Evolutionary conservation across 257 asterid species (phyloP).

Genomic region (Penstemon newberryi): DNA sequence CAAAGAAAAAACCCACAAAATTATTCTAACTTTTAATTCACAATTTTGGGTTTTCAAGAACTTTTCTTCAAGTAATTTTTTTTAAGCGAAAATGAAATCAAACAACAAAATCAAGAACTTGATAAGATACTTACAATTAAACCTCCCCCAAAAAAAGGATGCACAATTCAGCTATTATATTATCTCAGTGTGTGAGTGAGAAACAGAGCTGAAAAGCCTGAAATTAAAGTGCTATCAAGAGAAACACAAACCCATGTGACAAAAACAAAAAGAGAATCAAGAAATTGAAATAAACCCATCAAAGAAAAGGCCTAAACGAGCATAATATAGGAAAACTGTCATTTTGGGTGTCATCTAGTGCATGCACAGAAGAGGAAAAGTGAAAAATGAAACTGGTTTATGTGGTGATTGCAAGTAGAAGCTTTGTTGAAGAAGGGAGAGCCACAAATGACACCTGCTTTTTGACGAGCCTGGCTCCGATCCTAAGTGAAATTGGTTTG

Average conservation of each 20-base stretch:
- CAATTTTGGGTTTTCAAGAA: too few species aligned
- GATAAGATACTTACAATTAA: background rate
- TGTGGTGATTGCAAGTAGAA: slow-evolving; percentile 27
- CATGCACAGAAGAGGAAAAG: slow-evolving; percentile 10
- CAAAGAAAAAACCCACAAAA: too few species aligned
- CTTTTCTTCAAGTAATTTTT: too few species aligned
- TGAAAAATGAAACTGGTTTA: background rate
- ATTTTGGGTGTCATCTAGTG: slow-evolving; percentile 10
- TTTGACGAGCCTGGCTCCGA: slow-evolving; percentile 11
- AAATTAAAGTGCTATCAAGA: background rate
- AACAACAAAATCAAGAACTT: slow-evolving; percentile 6
- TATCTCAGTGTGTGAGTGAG: too few species aligned
- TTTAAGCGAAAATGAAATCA: background rate
- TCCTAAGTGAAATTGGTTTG: slow-evolving; percentile 6
- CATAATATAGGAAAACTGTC: slow-evolving; percentile 3
- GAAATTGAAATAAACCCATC: slow-evolving; percentile 13
- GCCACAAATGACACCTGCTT: slow-evolving; percentile 35
- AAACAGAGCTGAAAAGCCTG: background rate
- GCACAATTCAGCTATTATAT: background rate
- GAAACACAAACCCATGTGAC: slow-evolving; percentile 4
- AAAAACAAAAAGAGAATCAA: slow-evolving; percentile 9
- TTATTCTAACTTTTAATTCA: background rate
- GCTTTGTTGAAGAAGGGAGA: slow-evolving; percentile 22
- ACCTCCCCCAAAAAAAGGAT: background rate
- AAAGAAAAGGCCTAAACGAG: background rate